A percentile compares a stretch with the other conserved stretches of the same genome.
These are phyloP conservation scores for Calonectria pseudoreteaudii DNA, from an alignment of 2,329 filamentous ascomycete species.

Conservation along the genomic window DNA sequence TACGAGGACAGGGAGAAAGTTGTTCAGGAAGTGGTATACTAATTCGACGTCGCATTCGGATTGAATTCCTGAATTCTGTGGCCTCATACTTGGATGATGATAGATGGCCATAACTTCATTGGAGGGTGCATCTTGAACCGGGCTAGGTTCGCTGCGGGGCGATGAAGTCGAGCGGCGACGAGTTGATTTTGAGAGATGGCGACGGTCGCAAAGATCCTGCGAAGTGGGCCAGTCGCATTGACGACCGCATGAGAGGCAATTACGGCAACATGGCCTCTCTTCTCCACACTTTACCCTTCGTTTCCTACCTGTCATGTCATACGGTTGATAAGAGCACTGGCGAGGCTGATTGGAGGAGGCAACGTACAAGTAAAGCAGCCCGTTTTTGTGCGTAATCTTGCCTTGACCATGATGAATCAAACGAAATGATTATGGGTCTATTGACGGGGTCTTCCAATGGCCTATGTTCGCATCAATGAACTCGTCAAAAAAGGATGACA, in stretches of 20 bases:
- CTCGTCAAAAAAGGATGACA: background rate
- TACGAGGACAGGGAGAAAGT: constrained; percentile 13
- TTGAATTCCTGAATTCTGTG: background rate
- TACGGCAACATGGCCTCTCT: constrained; percentile 22
- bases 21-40: constrained; percentile 25
- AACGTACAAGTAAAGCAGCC: constrained; percentile 23
- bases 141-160: background rate
- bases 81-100: background rate
- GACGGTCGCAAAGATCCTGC: constrained; percentile 18
- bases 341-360: background rate
- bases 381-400: constrained; percentile 21
- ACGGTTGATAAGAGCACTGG: background rate
- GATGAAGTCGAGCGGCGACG: background rate
- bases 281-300: constrained; percentile 26
- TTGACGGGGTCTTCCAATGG: background rate
- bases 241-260: constrained; percentile 11
- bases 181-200: background rate
- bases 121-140: background rate
- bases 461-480: background rate
- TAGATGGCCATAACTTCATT: background rate
- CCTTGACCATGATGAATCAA: background rate
- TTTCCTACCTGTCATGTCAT: constrained; percentile 13
- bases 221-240: constrained; percentile 23
- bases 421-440: background rate
- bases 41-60: constrained; percentile 18